A percentile compares a stretch with the other conserved stretches of the same genome.
phyloP scores from a whole-genome alignment of 2,329 filamentous ascomycete species.

The Kalmusia sp. region DNA sequence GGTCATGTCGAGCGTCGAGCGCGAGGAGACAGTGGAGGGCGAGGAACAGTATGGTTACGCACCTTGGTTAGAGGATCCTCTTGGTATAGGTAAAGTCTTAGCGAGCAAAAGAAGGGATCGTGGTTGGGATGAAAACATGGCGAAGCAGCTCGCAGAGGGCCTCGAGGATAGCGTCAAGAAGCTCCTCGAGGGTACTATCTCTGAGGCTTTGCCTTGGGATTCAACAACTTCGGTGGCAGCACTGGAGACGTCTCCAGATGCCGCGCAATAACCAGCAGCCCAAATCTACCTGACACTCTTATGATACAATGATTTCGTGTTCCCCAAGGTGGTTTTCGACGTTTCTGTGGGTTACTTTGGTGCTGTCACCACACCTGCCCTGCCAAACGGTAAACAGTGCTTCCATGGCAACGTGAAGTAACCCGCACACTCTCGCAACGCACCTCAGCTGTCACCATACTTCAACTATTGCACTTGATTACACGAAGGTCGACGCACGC shows the following conservation, averaged over 20 bases:
- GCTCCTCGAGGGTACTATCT: conserved; percentile 30
- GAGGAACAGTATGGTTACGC: conserved; percentile 47
- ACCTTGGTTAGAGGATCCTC: conserved; percentile 48
- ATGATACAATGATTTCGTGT: background rate
- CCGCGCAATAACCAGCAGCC: background rate
- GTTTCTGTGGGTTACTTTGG: background rate
- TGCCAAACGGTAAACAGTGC: background rate
- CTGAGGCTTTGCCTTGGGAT: conserved; percentile 35
- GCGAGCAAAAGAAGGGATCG: conserved; percentile 48
- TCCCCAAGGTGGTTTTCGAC: background rate
- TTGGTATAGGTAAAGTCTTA: conserved; percentile 46
- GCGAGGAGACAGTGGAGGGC: conserved; percentile 43
- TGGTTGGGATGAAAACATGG: conserved; percentile 44
- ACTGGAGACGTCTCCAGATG: background rate
- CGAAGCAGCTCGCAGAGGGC: conserved; percentile 25
- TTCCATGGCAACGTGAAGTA: background rate
- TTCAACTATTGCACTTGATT: background rate
- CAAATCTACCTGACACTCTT: background rate
- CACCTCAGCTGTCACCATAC: background rate
- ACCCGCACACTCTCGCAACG: background rate
- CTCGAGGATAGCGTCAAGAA: conserved; percentile 38
- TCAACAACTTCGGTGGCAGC: background rate
- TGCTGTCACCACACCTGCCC: background rate
- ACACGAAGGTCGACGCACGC: no score
- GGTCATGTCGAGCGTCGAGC: conserved; percentile 46